Percentiles rank a stretch among this genome's conserved stretches.
Conservation (phyloP, 1,284 basidiomycete genomes). For the Moesziomyces parantarcticus region DNA sequence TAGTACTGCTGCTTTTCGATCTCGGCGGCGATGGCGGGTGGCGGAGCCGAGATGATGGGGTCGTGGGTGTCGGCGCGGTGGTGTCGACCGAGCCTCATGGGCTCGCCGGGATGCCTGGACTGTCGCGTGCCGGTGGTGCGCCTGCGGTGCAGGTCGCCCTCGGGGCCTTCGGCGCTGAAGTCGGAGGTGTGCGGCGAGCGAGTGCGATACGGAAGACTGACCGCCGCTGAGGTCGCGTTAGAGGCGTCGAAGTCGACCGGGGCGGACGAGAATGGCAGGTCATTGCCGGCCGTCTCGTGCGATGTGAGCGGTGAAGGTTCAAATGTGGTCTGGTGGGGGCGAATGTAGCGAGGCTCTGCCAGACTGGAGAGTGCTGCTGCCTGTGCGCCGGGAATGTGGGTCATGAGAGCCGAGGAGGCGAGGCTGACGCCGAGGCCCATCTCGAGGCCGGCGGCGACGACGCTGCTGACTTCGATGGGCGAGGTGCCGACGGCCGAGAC, state of each 20-base stretch:
- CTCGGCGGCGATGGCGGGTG: conserved; percentile 22
- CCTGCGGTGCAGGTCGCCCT: conserved; percentile 37
- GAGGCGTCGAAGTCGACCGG: conserved; percentile 14
- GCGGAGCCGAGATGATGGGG: conserved; percentile 28
- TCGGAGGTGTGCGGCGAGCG: conserved; percentile 18
- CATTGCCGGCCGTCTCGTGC: background rate
- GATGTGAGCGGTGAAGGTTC: conserved; percentile 6
- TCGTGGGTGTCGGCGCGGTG: conserved; percentile 49
- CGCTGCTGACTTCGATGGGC: conserved; percentile 44
- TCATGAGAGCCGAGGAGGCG: conserved; percentile 46
- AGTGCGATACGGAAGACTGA: conserved; percentile 26
- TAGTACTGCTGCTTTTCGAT: conserved; percentile 49
- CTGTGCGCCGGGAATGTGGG: conserved; percentile 23
- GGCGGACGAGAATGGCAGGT: conserved; percentile 8
- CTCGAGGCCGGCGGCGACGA: conserved; percentile 54
- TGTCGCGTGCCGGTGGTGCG: conserved; percentile 38
- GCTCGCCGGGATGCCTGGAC: conserved; percentile 21
- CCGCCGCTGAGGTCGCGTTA: conserved; percentile 19
- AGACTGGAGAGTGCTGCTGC: conserved; percentile 35
- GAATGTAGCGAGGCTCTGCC: conserved; percentile 46
- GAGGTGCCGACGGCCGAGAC: conserved; percentile 29
- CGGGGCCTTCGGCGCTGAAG: conserved; percentile 13
- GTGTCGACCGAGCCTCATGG: conserved; percentile 39
- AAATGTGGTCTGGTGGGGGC: conserved; percentile 18
- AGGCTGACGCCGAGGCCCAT: conserved; percentile 58